Evolutionary conservation across 371 early-diverging fungal genomes (phyloP).

Genomic region (Mortierella sp.): DNA sequence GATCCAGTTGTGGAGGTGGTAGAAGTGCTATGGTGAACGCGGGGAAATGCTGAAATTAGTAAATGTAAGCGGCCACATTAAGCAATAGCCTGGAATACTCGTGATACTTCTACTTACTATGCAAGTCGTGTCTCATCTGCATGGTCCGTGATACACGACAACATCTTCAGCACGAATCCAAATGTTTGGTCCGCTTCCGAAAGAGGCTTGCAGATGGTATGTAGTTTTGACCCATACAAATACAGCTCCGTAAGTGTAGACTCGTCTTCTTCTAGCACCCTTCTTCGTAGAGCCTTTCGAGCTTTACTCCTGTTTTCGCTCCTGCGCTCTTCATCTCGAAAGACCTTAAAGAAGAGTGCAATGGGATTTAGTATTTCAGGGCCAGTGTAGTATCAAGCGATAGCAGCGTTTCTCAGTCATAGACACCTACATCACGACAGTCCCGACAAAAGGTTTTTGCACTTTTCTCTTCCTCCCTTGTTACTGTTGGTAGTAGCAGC

Average conservation of each 20-base stretch:
- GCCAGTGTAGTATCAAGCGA: too few relatives aligned
- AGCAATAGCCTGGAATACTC: neutral
- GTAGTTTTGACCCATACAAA: conserved; percentile 3
- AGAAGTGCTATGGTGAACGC: neutral
- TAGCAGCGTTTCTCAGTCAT: too few relatives aligned
- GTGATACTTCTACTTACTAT: neutral
- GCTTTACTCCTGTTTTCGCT: conserved; percentile 6
- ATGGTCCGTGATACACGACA: neutral
- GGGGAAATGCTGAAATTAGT: neutral
- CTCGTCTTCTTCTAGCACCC: conserved; percentile 8
- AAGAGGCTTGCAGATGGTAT: conserved; percentile 9
- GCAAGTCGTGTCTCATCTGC: conserved; percentile 9
- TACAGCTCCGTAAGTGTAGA: conserved; percentile 2
- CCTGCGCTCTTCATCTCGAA: conserved; percentile 1
- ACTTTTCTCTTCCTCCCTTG: too few relatives aligned
- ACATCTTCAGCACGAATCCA: conserved; percentile 4
- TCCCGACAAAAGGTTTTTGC: too few relatives aligned
- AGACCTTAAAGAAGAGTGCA: neutral
- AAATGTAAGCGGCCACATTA: neutral
- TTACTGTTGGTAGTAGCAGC: too few relatives aligned
- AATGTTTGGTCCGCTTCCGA: neutral
- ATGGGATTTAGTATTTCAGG: neutral
- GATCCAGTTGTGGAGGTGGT: neutral
- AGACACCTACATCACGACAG: neutral
- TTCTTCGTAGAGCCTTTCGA: conserved; percentile 6